A percentile compares a stretch with the other conserved stretches of the same genome.
Evolutionary conservation across 169 alveolate genomes (phyloP).

Genomic region (Cryptosporidium tyzzeri): DNA sequence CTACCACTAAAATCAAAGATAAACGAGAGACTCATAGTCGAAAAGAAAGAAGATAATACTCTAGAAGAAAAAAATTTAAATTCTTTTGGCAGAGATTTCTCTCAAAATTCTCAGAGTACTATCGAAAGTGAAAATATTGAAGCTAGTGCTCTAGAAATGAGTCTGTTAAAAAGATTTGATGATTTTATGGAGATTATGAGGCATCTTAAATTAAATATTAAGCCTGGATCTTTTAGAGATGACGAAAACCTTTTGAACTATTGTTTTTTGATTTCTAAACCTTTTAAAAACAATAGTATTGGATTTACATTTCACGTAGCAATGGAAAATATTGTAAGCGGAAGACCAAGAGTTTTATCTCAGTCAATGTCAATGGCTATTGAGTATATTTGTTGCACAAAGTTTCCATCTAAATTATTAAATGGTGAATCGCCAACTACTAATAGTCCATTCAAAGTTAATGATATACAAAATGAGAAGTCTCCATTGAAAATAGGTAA

Average conservation of each 20-base stretch:
- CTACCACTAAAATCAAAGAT: constrained; percentile 34
- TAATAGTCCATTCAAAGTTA: constrained; percentile 10
- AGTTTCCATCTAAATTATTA: constrained; percentile 30
- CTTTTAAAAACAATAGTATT: constrained; percentile 10
- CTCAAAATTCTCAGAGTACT: constrained; percentile 32
- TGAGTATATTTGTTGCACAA: constrained; percentile 55
- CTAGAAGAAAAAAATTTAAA: background rate
- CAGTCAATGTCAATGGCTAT: constrained; percentile 50
- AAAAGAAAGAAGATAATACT: background rate
- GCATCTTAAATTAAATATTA: constrained; percentile 25
- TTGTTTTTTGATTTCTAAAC: constrained; percentile 44
- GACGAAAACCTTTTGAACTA: constrained; percentile 55
- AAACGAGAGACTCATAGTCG: background rate
- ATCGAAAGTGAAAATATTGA: background rate
- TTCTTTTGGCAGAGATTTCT: background rate
- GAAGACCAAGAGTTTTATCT: constrained; percentile 51
- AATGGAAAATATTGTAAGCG: constrained; percentile 55
- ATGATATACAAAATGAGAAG: background rate
- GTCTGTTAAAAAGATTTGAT: constrained; percentile 12
- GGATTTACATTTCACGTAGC: constrained; percentile 70
- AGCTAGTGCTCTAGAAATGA: background rate
- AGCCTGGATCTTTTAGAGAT: constrained; percentile 37
- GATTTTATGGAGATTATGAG: constrained; percentile 44
- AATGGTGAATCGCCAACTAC: constrained; percentile 20
- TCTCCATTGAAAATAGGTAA: background rate